Percentiles rank a stretch among this genome's conserved stretches.
phyloP scores from a whole-genome alignment of 202 grass and related monocot species.

The Digitaria exilis region DNA sequence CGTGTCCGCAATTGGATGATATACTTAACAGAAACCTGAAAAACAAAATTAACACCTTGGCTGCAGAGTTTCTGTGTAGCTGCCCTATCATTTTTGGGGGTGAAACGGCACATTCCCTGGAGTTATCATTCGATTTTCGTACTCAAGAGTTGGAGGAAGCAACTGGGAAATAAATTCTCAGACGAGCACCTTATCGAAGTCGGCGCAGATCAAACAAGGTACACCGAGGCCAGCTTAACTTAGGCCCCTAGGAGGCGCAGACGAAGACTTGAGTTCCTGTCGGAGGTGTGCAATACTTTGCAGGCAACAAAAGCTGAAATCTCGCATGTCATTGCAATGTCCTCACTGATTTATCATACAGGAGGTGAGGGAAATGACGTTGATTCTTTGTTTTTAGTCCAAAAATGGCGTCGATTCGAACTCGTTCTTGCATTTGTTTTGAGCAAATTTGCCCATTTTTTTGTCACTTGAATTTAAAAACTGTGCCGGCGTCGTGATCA shows the following conservation, averaged over 20 bases:
- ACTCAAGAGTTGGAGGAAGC: conserved; percentile 72
- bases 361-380: no score
- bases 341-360: background rate
- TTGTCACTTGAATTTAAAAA: no score
- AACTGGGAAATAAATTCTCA: conserved; percentile 69
- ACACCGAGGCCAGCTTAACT: conserved; percentile 78
- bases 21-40: background rate
- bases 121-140: conserved; percentile 68
- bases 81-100: conserved; percentile 42
- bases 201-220: conserved; percentile 83
- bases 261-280: conserved; percentile 79
- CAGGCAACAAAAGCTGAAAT: background rate
- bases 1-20: background rate
- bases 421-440: background rate
- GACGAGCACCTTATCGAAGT: conserved; percentile 68
- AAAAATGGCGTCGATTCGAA: conserved; percentile 46
- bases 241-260: conserved; percentile 60
- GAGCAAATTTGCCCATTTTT: no score
- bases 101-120: conserved; percentile 52
- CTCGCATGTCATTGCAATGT: background rate
- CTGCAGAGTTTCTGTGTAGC: conserved; percentile 56
- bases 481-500: no score
- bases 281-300: conserved; percentile 57
- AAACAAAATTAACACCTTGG: background rate
- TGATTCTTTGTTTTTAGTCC: conserved; percentile 57